These are phyloP conservation scores for Neonectria hederae DNA, from an alignment of 2,329 filamentous ascomycete genomes.

Conservation along the genomic window DNA sequence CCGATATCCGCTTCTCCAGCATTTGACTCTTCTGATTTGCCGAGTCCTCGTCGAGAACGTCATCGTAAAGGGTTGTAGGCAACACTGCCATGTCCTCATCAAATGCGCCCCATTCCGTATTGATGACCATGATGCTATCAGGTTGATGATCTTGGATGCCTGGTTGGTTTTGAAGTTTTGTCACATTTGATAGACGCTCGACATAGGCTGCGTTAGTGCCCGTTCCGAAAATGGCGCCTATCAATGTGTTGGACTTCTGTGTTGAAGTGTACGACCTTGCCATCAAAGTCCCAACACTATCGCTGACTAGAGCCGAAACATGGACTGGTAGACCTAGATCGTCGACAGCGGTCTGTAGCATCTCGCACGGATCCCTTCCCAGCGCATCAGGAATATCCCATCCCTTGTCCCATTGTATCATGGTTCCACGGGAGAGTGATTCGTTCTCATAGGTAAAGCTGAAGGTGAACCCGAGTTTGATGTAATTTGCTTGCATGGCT, in stretches of 20 bases:
- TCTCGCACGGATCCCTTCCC: conserved; percentile 11
- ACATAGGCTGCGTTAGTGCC: conserved; percentile 85
- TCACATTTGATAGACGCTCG: conserved; percentile 67
- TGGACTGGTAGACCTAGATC: neutral
- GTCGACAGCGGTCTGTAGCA: conserved; percentile 15
- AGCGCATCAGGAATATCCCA: conserved; percentile 13
- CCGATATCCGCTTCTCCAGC: conserved; percentile 85
- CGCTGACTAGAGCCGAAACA: conserved; percentile 16
- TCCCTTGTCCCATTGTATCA: conserved; percentile 20
- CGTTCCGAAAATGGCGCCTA: conserved; percentile 84
- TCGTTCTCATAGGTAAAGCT: conserved; percentile 17
- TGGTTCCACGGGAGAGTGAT: neutral
- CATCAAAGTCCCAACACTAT: conserved; percentile 76
- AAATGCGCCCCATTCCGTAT: conserved; percentile 25
- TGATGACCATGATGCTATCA: conserved; percentile 12
- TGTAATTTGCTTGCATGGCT: neutral
- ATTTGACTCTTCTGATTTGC: conserved; percentile 81
- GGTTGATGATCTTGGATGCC: neutral
- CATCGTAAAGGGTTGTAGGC: conserved; percentile 5
- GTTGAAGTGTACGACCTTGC: conserved; percentile 70
- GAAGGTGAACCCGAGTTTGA: conserved; percentile 13
- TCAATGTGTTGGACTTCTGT: conserved; percentile 61
- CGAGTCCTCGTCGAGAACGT: conserved; percentile 67
- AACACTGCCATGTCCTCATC: conserved; percentile 12
- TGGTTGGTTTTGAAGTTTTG: conserved; percentile 57